Base-by-base conservation (phyloP, 2,329 filamentous ascomycete species). In the Paramyrothecium roridum region DNA sequence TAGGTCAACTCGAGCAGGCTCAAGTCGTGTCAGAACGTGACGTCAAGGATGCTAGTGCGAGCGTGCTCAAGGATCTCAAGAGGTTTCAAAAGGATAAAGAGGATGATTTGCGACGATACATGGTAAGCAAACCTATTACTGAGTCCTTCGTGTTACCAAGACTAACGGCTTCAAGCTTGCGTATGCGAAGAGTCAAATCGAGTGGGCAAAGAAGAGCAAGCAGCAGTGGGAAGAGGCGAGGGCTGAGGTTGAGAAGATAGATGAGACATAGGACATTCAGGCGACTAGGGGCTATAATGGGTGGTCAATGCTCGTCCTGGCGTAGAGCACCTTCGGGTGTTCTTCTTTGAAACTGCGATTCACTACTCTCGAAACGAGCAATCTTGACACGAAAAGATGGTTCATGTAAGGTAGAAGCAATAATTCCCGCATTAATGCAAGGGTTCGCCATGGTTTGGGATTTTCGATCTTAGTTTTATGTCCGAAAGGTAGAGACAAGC, bases 1-100 rank as follows among this genome's bases (percentile, higher is more conserved):
- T 99, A 59, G 82, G 75, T 48, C 83, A 97, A 76, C 80, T 99
- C 52, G 93, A 98, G 73, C 91, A 96, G 77, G 95, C 95, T 1
- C 83, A 97, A 56, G 84, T 91, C 33, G 93, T 90, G 4, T 90
- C 92, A 4, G 91, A 93, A 59, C 87, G 91, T 66, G 95, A 99
- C 68, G 95, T 98, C 57, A 93, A 90, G 70, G 91, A 98, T 66
- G 95, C 95, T 10, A 97, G 92, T 67, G 80, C 84, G 3, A 96
- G 91, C 52, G 91, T 98, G 4, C 74, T 99, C 63, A 88, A 90
- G 65, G 95, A 99, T 69, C 77, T 99, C 57, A 91, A 92, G 76
- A 81, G 95, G 57, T 99, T 99, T 74, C 96, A 99, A 73, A 80
- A 80, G 56, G 93, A 98, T 74, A 99, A 99, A 73, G 96, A 99